Percentiles rank a stretch among this genome's conserved stretches.
These are phyloP conservation scores for Berberis vulgaris DNA, from an alignment of 164 flowering plant species.

Conservation along the genomic window DNA sequence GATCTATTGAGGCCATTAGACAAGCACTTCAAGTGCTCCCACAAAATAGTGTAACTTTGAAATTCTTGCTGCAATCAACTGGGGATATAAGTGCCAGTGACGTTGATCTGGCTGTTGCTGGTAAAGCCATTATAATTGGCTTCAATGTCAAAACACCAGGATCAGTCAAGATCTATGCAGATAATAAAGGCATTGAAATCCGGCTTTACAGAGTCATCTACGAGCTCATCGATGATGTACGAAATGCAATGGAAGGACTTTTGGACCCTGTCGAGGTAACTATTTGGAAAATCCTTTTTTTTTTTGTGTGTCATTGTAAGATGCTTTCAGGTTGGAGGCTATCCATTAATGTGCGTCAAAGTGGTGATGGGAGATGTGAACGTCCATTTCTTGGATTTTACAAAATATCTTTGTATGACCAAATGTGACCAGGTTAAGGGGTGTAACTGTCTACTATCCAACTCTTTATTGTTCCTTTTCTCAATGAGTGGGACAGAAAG, in stretches of 20 bases:
- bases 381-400: neutral
- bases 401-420: too few species aligned
- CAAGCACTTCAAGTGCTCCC: constrained; percentile 91
- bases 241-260: constrained; percentile 94
- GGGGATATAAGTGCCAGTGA: constrained; percentile 84
- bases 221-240: constrained; percentile 80
- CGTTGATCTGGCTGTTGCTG: constrained; percentile 81
- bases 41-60: constrained; percentile 75
- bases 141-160: constrained; percentile 81
- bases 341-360: too few species aligned
- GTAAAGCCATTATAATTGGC: constrained; percentile 74
- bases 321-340: too few species aligned
- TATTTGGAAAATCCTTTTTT: too few species aligned
- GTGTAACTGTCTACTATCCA: too few species aligned
- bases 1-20: constrained; percentile 88
- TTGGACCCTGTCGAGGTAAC: constrained; percentile 75
- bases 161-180: constrained; percentile 71
- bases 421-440: too few species aligned
- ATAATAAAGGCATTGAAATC: constrained; percentile 64
- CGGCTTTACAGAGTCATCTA: constrained; percentile 78
- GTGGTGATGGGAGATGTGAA: too few species aligned
- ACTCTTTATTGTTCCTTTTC: too few species aligned
- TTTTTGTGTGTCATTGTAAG: too few species aligned
- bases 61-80: constrained; percentile 77
- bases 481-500: too few species aligned